Evolutionary conservation across 257 asterid genomes (phyloP), one percentile per base, ranked within the genome.

Genomic region (Przewalskia tangutica): DNA sequence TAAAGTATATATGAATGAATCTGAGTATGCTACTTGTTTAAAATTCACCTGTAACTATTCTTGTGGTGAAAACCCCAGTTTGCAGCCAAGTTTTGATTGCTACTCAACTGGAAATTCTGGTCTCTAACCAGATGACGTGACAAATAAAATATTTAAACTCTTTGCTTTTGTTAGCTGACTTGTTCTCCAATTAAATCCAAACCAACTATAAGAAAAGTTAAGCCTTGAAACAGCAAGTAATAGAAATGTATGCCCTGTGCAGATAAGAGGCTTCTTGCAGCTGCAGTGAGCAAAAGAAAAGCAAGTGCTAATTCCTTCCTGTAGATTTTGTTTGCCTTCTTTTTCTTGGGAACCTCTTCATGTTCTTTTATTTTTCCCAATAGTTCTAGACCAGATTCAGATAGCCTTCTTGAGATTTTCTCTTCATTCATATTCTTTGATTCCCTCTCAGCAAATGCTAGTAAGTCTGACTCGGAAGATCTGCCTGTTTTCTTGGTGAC

Each of bases 221-320:
- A 38, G 10, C 98, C 98, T 77, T 95, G 98, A 77, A 95, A 95
- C 87, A 93, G 86, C 91, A 95, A 81, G 91, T 89, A 95, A 77
- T 93, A 95, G 89, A 95, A 95, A 83, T 95, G 98, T 46, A 95
- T 91, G 79, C 98, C 98, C 1, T 95, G 98, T 0, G 97, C 98
- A 0, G 98, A 91, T 14, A 95, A 64, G 77, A 95, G 71, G 71
- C 97, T 95, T 85, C 98, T 91, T 16, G 91, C 88, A 2, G 98
- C 94, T 2, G 98, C 98, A 0, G 98, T 93, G 20, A 95, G 90
- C 77, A 95, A 83, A 4, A 95, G 91, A 40, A 92, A 92, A 6
- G 98, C 97, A 14, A 95, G 94, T 1, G 95, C 97, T 8, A 95
- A 90, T 58, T 95, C 98, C 51, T 89, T 90, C 38, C 95, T 81